phyloP scores from a whole-genome alignment of 139 green algal genomes.

The Pseudopediastrum boryanum region DNA sequence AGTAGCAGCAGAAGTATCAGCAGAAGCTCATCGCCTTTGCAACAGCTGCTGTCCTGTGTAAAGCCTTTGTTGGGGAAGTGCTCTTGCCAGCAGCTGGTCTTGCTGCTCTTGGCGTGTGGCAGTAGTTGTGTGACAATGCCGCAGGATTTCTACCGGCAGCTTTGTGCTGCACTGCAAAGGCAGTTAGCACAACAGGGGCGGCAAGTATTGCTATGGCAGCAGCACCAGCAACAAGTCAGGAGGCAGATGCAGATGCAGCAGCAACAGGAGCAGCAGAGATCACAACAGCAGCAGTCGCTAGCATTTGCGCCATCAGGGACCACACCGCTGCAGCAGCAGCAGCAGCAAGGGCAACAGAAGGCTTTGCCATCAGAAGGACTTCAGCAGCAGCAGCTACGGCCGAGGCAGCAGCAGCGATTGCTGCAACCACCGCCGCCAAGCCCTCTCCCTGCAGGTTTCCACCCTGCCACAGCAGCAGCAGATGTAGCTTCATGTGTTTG shows the following conservation, averaged over 20 bases:
- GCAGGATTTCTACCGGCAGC: neutral
- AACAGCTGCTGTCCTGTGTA: conserved; percentile 6
- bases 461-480: neutral
- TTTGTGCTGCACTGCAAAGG: neutral
- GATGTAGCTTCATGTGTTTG: neutral
- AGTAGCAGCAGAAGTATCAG: neutral
- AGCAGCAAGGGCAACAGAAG: neutral
- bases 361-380: neutral
- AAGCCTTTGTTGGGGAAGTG: neutral
- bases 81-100: conserved; percentile 5
- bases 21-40: neutral
- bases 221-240: conserved; percentile 5
- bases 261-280: conserved; percentile 8
- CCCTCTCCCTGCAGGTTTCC: neutral
- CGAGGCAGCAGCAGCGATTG: neutral
- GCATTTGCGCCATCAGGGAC: neutral
- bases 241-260: neutral
- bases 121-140: neutral
- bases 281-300: neutral
- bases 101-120: conserved; percentile 20
- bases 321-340: neutral
- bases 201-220: neutral
- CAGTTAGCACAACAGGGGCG: neutral
- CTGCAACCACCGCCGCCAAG: neutral
- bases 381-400: neutral